Conservation (phyloP, 208 protist genomes). For the Phytomonas sp. region DNA sequence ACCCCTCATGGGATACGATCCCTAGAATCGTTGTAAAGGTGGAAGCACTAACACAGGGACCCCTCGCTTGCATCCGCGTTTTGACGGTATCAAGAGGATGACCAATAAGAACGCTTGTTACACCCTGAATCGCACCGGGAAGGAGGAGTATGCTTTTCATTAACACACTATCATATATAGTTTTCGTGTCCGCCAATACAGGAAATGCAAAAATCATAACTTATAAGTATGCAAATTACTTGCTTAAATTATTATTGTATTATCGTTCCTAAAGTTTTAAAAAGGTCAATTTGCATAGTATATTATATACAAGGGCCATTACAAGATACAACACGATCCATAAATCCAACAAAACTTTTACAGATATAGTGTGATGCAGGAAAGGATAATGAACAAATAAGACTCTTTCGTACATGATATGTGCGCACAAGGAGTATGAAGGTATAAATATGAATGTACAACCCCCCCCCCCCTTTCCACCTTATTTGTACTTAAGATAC, state of each 20-base stretch:
- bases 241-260: not conserved
- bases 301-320: not conserved
- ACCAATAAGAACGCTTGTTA: constrained; percentile 52
- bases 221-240: not conserved
- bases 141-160: constrained; percentile 19
- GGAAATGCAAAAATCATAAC: not conserved
- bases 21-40: constrained; percentile 40
- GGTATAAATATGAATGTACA: not conserved
- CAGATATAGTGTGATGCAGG: not conserved
- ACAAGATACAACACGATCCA: not conserved
- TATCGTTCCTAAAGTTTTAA: not conserved
- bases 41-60: constrained; percentile 30
- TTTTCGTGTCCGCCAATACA: not conserved
- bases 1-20: constrained; percentile 52
- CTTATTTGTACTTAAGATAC: not conserved
- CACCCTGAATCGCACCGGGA: constrained; percentile 72
- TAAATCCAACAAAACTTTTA: not conserved
- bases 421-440: not conserved
- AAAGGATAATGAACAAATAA: not conserved
- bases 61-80: constrained; percentile 77
- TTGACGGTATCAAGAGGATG: constrained; percentile 88
- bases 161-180: not conserved
- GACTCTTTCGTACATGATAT: not conserved
- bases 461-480: not conserved
- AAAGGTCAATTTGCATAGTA: not conserved